A percentile compares a stretch with the other conserved stretches of the same genome.
Evolutionary conservation across 441 rosid species (phyloP).

Genomic region (Brassica balearica): DNA sequence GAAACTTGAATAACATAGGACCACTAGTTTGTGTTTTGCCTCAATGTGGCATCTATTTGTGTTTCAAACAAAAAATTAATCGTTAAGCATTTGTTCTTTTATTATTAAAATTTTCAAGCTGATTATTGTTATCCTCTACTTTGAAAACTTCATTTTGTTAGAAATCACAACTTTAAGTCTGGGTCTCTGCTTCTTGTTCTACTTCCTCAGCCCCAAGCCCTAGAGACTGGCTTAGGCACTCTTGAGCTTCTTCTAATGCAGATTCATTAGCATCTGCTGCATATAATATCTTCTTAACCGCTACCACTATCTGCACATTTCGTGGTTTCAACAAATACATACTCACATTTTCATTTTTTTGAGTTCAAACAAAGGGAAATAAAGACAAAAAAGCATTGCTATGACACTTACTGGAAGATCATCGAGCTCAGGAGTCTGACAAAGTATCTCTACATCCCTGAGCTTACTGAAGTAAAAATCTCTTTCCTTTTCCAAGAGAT

Average conservation of each 20-base stretch:
- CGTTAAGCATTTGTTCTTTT: not conserved
- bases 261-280: conserved; percentile 83
- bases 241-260: conserved; percentile 81
- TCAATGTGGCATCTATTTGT: not conserved
- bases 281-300: conserved; percentile 80
- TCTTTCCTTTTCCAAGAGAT: conserved; percentile 81
- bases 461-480: conserved; percentile 89
- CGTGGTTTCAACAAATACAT: conserved; percentile 15
- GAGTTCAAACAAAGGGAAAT: not conserved
- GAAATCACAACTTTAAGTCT: conserved; percentile 19
- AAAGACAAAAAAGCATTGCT: conserved; percentile 11
- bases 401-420: conserved; percentile 59
- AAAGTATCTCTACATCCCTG: conserved; percentile 82
- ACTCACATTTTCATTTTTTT: not conserved
- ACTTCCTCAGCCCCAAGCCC: conserved; percentile 48
- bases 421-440: conserved; percentile 77
- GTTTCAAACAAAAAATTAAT: not conserved
- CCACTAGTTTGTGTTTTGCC: not conserved
- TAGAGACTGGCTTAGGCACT: conserved; percentile 52
- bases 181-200: conserved; percentile 17
- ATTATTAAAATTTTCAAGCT: not conserved
- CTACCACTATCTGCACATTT: conserved; percentile 69
- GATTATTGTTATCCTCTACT: not conserved
- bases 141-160: conserved; percentile 3
- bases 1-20: not conserved